phyloP scores from a whole-genome alignment of 345 rosid genomes.

The Schrenkiella parvula region DNA sequence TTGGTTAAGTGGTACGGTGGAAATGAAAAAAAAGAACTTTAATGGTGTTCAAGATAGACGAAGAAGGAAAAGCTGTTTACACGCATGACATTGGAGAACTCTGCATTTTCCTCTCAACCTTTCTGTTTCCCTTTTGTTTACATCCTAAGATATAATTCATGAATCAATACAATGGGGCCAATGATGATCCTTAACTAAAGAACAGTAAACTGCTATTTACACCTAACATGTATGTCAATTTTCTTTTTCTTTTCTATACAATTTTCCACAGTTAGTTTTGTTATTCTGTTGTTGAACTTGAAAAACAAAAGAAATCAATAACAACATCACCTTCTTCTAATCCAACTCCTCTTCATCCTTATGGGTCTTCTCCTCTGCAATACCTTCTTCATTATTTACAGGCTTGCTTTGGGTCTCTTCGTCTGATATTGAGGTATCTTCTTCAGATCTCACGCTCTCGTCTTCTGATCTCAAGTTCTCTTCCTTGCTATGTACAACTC shows the following conservation, averaged over 20 bases:
- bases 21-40: no score
- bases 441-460: slow-evolving; percentile 20
- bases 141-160: slow-evolving; percentile 3
- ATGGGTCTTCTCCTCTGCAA: slow-evolving; percentile 46
- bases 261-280: not conserved
- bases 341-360: slow-evolving; percentile 45
- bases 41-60: no score
- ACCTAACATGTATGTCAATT: slow-evolving; percentile 10
- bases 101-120: no score
- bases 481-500: slow-evolving; percentile 23
- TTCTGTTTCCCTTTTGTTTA: no score
- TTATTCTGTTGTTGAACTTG: not conserved
- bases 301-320: slow-evolving; percentile 6
- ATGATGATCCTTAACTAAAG: not conserved
- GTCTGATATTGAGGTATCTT: slow-evolving; percentile 46
- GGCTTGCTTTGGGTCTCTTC: slow-evolving; percentile 41
- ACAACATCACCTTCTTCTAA: slow-evolving; percentile 45
- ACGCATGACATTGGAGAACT: no score
- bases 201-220: slow-evolving; percentile 16
- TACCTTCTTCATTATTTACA: slow-evolving; percentile 53
- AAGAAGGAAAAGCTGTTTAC: no score
- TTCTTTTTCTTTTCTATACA: slow-evolving; percentile 14
- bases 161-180: not conserved
- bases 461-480: not conserved
- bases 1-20: not conserved